Base-by-base conservation (phyloP, 2,329 filamentous ascomycete species). In the Diaporthe capsici region DNA sequence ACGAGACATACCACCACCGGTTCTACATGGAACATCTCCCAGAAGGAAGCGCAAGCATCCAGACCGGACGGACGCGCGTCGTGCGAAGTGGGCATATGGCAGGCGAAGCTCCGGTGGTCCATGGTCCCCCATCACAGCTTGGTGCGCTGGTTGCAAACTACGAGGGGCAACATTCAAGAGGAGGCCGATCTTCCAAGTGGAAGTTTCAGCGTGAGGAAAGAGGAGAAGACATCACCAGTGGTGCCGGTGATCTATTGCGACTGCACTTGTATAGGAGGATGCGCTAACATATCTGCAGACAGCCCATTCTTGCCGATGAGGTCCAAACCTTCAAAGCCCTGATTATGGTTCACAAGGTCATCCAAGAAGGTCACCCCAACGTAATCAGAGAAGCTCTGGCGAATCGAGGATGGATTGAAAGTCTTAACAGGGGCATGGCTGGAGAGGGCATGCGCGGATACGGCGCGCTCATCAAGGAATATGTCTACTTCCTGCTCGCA, bases 271-370 rank as follows among this genome's bases (percentile, higher is more conserved):
- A 49, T 51, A 22, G 17, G 34, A 17, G 25, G n/a, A 25, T 51
- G 57, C 28, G 68, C 75, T 77, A 25, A 75, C 34, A 70, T 73
- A 74, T 77, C 61, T 74, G 55, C 80, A 97, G 95, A 81, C 96
- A 98, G 87, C 97, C 97, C n/a, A 95, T 99, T 82, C 91, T 98
- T 79, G 96, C 97, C 85, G 97, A 99, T 83, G 97, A 99, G 87
- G 93, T 99, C 53, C 97, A 99, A 87, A 98, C 97, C 5, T 99
- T 98, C 90, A 99, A 99, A 85, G 96, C 97, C 65, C 90, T 99
- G 77, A 98, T 98, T 82, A 98, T 95, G 31, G 92, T 98, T 79
- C 97, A 99, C 88, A 98, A 98, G 84, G 96, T 99, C 72, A 89
- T 99, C 25, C 97, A 99, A 83, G 97, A 99, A 85, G 97, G 97